Percentiles rank a stretch among this genome's conserved stretches.
These are phyloP conservation scores for Candida ipomoeae DNA, from an alignment of 805 yeast species.

Conservation along the genomic window DNA sequence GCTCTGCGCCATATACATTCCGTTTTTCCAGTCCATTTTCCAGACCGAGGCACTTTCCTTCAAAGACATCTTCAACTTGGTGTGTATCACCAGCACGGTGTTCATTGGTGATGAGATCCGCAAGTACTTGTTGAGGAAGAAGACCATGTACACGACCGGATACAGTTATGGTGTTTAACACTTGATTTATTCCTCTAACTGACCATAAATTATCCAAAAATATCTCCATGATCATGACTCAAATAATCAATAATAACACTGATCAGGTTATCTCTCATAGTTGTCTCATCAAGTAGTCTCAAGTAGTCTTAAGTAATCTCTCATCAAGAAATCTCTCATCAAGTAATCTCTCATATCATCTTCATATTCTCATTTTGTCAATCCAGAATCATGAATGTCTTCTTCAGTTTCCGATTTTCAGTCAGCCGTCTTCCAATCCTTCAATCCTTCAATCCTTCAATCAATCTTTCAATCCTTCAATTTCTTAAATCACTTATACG, in stretches of 20 bases:
- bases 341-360: no score
- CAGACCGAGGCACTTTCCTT: conserved; percentile 88
- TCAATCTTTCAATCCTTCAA: background rate
- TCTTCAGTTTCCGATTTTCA: no score
- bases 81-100: conserved; percentile 69
- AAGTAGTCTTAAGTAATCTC: no score
- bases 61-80: conserved; percentile 62
- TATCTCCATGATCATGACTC: no score
- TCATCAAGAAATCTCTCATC: no score
- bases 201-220: background rate
- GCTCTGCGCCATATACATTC: conserved; percentile 86
- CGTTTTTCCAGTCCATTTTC: conserved; percentile 87
- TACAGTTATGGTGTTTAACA: conserved; percentile 14
- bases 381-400: no score
- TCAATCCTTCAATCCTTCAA: background rate
- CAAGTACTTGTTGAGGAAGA: conserved; percentile 45
- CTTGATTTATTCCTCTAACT: background rate
- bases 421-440: no score
- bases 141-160: conserved; percentile 11
- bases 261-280: no score
- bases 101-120: conserved; percentile 80
- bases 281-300: no score
- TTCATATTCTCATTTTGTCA: no score
- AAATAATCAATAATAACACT: background rate
- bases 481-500: no score